Base-by-base conservation (phyloP, 257 asterid genomes). In the Solanum chmielewskii region DNA sequence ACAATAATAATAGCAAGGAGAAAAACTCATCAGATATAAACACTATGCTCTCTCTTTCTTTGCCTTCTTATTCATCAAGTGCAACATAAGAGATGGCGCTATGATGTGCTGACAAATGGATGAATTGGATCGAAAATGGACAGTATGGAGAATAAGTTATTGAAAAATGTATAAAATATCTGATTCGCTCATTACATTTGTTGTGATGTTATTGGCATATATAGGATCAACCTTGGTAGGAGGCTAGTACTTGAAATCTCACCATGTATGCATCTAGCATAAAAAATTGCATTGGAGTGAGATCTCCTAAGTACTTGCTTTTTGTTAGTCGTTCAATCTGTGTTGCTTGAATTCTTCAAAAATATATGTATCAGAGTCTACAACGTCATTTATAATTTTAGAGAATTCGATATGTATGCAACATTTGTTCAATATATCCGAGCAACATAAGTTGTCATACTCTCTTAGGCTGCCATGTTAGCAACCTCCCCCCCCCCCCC, bases 41-140 rank as follows among this genome's bases (percentile, higher is more conserved):
- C 92, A 96, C 99, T 9, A 91, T 90, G 93, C 98, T 96, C 86
- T 96, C 99, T 76, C 97, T 96, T 37, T 93, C 97, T 47, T 85
- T 93, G 66, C 84, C 66, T 45, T 78, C 66, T 78, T 78, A 45
- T 78, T 45, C 84, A 27, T 45, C 66, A 78, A 78, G 42, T 78
- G 66, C 66, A 78, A 78, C 66, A 42, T 78, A 45, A 78, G 42
- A 45, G 66, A 78, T 45, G 66, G 42, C 11, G 3, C 21, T 2
- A 39, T 3, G 82, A 3, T 4, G 29, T 0, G 52, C 16, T 74
- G 18, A 25, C 56, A 75, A 2, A 39, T 75, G 20, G 33, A 39
- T 9, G 33, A 6, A 23, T 75, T 12, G 31, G 0, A 39, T 75
- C 1, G 31, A 2, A 75, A 39, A 39, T 75, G 4, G 39, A 6